A percentile compares a stretch with the other conserved stretches of the same genome.
These are phyloP conservation scores for Fragilaria radians DNA, from an alignment of 108 stramenopile genomes.

Conservation along the genomic window DNA sequence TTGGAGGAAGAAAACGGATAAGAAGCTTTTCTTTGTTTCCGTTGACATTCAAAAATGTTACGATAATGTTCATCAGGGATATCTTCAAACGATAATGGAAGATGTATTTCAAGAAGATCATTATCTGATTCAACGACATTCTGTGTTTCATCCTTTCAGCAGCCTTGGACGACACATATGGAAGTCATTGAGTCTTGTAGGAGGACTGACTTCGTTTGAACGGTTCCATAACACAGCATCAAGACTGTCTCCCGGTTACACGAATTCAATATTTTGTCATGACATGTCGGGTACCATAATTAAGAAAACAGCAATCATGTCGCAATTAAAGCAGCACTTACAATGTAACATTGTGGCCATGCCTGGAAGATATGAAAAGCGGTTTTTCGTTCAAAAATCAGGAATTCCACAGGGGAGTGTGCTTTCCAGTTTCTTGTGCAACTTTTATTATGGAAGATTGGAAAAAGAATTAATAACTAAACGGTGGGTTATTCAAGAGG, in stretches of 20 bases:
- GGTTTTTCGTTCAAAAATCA: slow-evolving; percentile 46
- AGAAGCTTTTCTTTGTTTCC: slow-evolving; percentile 58
- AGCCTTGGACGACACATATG: slow-evolving; percentile 8
- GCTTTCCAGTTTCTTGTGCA: slow-evolving; percentile 83
- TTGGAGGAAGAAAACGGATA: background rate
- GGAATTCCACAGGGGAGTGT: slow-evolving; percentile 89
- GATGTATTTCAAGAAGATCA: slow-evolving; percentile 38
- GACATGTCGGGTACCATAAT: slow-evolving; percentile 31
- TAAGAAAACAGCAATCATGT: slow-evolving; percentile 34
- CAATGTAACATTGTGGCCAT: slow-evolving; percentile 54
- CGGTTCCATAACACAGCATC: slow-evolving; percentile 7
- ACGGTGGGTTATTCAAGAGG: slow-evolving; percentile 1
- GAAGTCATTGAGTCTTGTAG: slow-evolving; percentile 6
- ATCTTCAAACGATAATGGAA: slow-evolving; percentile 41
- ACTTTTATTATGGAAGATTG: slow-evolving; percentile 84
- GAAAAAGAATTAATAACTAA: slow-evolving; percentile 58
- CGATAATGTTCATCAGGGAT: slow-evolving; percentile 70
- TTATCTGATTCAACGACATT: slow-evolving; percentile 58
- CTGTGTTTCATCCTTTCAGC: slow-evolving; percentile 37
- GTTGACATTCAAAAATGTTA: slow-evolving; percentile 82
- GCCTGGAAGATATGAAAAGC: slow-evolving; percentile 36
- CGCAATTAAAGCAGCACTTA: slow-evolving; percentile 62
- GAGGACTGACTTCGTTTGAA: slow-evolving; percentile 17
- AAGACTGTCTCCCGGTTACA: slow-evolving; percentile 17
- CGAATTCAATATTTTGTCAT: slow-evolving; percentile 35